A percentile compares a stretch with the other conserved stretches of the same genome.
Evolutionary conservation across 768 basidiomycete genomes (phyloP).

Genomic region (Favolaschia claudopus): DNA sequence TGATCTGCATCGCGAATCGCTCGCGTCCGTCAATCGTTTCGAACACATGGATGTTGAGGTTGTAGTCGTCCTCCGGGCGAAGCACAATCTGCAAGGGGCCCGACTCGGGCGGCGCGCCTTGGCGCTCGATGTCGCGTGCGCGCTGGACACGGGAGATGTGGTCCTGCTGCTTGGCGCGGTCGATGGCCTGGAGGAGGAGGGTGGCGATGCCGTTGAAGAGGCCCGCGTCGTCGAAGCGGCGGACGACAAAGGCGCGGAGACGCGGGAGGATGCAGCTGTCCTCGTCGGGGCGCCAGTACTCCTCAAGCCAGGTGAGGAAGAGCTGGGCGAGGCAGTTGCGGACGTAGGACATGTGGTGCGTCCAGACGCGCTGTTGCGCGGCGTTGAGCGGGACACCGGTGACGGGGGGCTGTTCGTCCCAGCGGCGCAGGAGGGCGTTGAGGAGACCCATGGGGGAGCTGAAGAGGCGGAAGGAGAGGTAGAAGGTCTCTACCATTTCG

Average conservation of each 20-base stretch:
- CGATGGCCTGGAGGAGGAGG: conserved; percentile 38
- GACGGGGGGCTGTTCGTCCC: conserved; percentile 44
- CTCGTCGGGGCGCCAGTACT: conserved; percentile 65
- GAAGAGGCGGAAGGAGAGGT: conserved; percentile 78
- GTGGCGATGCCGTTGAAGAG: conserved; percentile 38
- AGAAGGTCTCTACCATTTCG: conserved; percentile 62
- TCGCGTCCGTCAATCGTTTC: conserved; percentile 44
- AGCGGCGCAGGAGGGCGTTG: conserved; percentile 51
- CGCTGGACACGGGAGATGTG: conserved; percentile 12
- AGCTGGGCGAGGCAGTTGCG: conserved; percentile 67
- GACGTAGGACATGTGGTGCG: conserved; percentile 53
- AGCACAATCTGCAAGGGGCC: conserved; percentile 35
- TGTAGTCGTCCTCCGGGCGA: conserved; percentile 33
- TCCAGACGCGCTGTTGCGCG: conserved; percentile 44
- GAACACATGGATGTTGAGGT: conserved; percentile 42
- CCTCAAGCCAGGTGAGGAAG: conserved; percentile 74
- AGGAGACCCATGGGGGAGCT: conserved; percentile 57
- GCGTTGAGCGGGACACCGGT: conserved; percentile 28
- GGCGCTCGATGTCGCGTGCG: conserved; percentile 13
- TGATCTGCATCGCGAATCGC: conserved; percentile 56
- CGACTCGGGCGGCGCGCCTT: conserved; percentile 26
- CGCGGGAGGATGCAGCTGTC: conserved; percentile 52
- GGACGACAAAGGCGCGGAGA: conserved; percentile 34
- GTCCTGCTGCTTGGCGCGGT: conserved; percentile 18
- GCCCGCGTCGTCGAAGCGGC: conserved; percentile 32